Conservation (phyloP, 129 eudicot genomes). For the Artemisia annua region DNA sequence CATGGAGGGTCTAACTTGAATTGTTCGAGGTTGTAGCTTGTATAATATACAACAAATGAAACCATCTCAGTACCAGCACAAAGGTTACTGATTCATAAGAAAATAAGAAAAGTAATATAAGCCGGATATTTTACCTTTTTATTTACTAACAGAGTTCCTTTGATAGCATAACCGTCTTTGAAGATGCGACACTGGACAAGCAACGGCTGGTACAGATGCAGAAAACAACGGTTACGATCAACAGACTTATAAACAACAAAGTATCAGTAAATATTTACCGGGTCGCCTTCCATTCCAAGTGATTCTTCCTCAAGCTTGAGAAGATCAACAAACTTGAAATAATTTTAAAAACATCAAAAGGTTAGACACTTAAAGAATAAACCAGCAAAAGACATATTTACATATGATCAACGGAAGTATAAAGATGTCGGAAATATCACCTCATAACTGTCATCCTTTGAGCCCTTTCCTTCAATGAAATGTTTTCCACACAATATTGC, state of each 20-base stretch:
- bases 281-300: too few species aligned
- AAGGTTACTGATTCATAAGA: neutral
- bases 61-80: too few species aligned
- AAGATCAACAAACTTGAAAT: too few species aligned
- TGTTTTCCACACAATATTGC: constrained; percentile 59
- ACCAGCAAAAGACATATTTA: constrained; percentile 8
- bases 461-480: constrained; percentile 39
- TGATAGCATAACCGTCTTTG: too few species aligned
- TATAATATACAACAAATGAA: constrained; percentile 14
- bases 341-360: too few species aligned
- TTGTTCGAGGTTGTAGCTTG: constrained; percentile 52
- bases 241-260: too few species aligned
- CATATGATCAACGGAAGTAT: neutral
- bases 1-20: constrained; percentile 84
- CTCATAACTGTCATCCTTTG: constrained; percentile 38
- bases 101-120: neutral
- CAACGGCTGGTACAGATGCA: constrained; percentile 53
- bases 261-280: too few species aligned
- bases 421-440: constrained; percentile 19
- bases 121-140: constrained; percentile 47
- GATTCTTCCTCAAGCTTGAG: too few species aligned
- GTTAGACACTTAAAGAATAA: neutral
- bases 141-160: constrained; percentile 47
- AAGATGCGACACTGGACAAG: constrained; percentile 51
- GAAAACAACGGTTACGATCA: too few species aligned